Conservation (phyloP, 768 basidiomycete species). For the Panaeolus papilionaceus region DNA sequence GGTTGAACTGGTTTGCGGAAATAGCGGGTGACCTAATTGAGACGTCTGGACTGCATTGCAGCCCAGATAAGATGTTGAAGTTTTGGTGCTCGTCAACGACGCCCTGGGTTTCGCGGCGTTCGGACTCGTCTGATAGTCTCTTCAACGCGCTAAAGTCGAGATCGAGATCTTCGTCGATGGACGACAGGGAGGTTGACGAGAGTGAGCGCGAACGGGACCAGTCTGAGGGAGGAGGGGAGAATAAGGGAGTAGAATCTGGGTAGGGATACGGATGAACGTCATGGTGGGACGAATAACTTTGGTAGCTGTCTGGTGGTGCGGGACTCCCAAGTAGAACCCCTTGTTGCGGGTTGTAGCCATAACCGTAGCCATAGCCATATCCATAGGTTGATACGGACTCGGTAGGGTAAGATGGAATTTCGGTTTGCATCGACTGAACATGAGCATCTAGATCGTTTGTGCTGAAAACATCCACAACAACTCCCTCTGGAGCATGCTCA, state of each 20-base stretch:
- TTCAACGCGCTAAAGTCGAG: constrained; percentile 3
- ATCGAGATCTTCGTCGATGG: constrained; percentile 17
- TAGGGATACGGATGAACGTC: constrained; percentile 30
- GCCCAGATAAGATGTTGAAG: not conserved
- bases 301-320: not conserved
- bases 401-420: constrained; percentile 16
- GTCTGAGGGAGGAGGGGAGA: constrained; percentile 24
- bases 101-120: not conserved
- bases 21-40: not conserved
- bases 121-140: not conserved
- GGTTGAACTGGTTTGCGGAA: not conserved
- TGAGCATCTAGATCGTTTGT: not conserved
- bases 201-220: constrained; percentile 48
- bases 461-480: not conserved
- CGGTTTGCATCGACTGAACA: not conserved
- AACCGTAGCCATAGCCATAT: constrained; percentile 20
- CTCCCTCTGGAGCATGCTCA: not conserved
- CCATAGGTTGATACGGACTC: constrained; percentile 17
- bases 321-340: not conserved
- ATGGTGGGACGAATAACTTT: not conserved
- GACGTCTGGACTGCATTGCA: constrained; percentile 1
- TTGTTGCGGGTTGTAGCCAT: constrained; percentile 5
- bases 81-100: not conserved
- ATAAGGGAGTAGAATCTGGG: constrained; percentile 29
- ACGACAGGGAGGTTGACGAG: constrained; percentile 43